phyloP scores from a whole-genome alignment of 768 basidiomycete genomes.

The Neoboletus subvelutipes region DNA sequence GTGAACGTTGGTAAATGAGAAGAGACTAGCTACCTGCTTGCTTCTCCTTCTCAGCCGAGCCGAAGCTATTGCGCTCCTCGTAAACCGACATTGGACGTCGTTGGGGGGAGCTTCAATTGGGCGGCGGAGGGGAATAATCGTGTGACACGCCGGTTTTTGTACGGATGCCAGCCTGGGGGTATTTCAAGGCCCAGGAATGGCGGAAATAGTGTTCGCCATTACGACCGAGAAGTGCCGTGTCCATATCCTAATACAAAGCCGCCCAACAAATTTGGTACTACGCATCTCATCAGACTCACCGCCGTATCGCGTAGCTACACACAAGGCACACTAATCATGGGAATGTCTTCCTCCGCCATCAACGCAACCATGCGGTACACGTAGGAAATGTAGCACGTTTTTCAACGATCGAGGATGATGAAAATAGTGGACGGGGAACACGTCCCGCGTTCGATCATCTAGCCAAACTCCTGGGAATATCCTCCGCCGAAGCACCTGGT shows the following conservation, averaged over 20 bases:
- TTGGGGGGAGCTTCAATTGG: background rate
- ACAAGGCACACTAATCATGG: background rate
- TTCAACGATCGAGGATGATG: background rate
- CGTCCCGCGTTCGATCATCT: background rate
- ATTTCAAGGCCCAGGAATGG: background rate
- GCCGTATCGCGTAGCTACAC: background rate
- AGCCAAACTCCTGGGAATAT: background rate
- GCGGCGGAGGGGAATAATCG: background rate
- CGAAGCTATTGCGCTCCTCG: slow-evolving; percentile 17
- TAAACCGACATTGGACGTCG: slow-evolving; percentile 19
- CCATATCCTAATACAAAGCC: background rate
- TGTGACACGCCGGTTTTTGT: slow-evolving; percentile 14
- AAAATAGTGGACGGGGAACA: background rate
- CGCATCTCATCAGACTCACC: background rate
- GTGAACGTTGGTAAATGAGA: background rate
- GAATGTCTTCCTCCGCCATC: background rate
- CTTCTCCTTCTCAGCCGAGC: slow-evolving; percentile 28
- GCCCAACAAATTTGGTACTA: background rate
- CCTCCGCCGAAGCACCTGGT: background rate
- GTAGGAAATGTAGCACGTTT: background rate
- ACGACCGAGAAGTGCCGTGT: background rate
- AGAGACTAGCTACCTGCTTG: slow-evolving; percentile 5
- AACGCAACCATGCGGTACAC: slow-evolving; percentile 2
- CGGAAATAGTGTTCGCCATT: slow-evolving; percentile 1
- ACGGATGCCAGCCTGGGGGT: background rate